A percentile compares a stretch with the other conserved stretches of the same genome.
Evolutionary conservation across 2,329 filamentous ascomycete genomes (phyloP).

Genomic region (Verticillium dahliae): DNA sequence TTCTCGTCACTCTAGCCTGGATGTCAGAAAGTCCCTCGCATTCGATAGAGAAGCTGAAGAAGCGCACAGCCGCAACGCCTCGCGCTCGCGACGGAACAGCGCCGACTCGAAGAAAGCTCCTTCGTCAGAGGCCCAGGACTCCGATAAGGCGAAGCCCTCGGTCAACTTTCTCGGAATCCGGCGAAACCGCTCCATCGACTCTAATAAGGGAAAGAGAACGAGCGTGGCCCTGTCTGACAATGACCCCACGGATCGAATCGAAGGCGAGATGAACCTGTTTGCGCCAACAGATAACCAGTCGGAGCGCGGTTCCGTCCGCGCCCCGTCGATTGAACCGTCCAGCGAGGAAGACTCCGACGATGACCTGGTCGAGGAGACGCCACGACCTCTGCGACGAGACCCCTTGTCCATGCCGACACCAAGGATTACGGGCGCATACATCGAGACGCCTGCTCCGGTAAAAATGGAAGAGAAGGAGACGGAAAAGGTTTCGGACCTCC

Average conservation of each 20-base stretch:
- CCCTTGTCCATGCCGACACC: constrained; percentile 46
- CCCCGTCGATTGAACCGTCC: constrained; percentile 36
- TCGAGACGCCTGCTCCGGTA: constrained; percentile 47
- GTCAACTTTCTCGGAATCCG: constrained; percentile 41
- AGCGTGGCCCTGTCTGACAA: constrained; percentile 41
- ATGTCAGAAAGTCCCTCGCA: background rate
- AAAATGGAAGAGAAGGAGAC: constrained; percentile 23
- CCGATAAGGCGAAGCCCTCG: constrained; percentile 23
- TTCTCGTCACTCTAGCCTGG: background rate
- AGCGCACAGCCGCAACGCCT: background rate
- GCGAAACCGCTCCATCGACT: constrained; percentile 37
- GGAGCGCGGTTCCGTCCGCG: constrained; percentile 46
- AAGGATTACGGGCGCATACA: constrained; percentile 46
- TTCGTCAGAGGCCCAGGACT: constrained; percentile 10
- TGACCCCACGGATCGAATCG: constrained; percentile 50
- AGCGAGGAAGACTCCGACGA: constrained; percentile 19
- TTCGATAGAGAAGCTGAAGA: background rate
- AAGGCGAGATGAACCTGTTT: constrained; percentile 50
- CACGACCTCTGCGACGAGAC: constrained; percentile 35
- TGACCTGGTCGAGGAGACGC: constrained; percentile 37
- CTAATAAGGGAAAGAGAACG: constrained; percentile 39
- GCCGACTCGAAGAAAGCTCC: background rate
- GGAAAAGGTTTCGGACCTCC: background rate
- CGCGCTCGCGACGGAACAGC: background rate
- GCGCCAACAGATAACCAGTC: constrained; percentile 48